phyloP scores from a whole-genome alignment of 2,329 filamentous ascomycete species.

The Claviceps pusilla region DNA sequence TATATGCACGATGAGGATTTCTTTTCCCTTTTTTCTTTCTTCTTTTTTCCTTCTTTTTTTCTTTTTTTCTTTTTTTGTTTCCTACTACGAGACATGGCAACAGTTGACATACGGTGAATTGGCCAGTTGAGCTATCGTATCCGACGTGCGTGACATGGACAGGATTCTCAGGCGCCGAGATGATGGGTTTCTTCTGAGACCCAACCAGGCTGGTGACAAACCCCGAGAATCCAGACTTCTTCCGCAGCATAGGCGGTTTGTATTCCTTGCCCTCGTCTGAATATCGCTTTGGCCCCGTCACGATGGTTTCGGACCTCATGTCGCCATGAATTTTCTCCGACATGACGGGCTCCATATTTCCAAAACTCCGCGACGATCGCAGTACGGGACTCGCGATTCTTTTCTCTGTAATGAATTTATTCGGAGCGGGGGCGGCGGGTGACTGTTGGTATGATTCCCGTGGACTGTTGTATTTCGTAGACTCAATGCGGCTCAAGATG shows the following conservation, averaged over 20 bases:
- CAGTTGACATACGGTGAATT: constrained; percentile 60
- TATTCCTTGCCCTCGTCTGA: constrained; percentile 61
- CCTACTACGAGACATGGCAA: too few relatives aligned
- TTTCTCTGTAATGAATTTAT: constrained; percentile 39
- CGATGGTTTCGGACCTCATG: constrained; percentile 25
- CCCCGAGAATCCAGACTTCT: constrained; percentile 78
- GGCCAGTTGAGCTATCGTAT: constrained; percentile 88
- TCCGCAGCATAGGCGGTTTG: constrained; percentile 49
- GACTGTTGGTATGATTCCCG: constrained; percentile 17
- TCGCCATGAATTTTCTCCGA: constrained; percentile 22
- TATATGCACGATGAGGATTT: not conserved
- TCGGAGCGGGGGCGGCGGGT: constrained; percentile 18
- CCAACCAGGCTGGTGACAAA: constrained; percentile 74
- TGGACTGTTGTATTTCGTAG: constrained; percentile 26
- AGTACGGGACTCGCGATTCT: constrained; percentile 38
- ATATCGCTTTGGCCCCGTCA: constrained; percentile 50
- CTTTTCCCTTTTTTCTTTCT: not conserved
- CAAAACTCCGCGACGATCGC: constrained; percentile 46
- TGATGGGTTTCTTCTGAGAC: constrained; percentile 78
- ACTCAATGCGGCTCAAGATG: constrained; percentile 46
- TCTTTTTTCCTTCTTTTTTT: not conserved
- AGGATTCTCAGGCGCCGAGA: constrained; percentile 94
- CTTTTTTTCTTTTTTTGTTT: not conserved
- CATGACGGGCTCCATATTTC: constrained; percentile 23
- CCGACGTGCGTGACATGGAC: constrained; percentile 97